Conservation (phyloP, 345 rosid genomes). For the Bruguiera sexangula region DNA sequence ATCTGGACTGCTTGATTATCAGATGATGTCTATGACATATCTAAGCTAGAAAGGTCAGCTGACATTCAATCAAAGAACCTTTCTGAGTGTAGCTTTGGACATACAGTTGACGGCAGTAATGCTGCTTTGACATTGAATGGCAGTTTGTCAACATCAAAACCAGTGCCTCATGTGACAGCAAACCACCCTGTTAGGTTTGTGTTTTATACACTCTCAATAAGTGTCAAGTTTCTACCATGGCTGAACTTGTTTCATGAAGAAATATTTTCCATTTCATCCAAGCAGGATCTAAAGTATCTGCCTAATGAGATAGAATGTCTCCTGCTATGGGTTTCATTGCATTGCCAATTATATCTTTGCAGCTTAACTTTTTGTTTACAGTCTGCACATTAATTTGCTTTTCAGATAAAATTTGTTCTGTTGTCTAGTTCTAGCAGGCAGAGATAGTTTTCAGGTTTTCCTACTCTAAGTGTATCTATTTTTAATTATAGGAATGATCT, state of each 20-base stretch:
- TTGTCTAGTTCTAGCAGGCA: background rate
- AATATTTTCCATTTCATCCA: too few relatives aligned
- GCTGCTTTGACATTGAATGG: constrained; percentile 34
- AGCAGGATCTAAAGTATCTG: too few relatives aligned
- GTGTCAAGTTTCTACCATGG: constrained; percentile 3
- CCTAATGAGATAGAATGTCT: too few relatives aligned
- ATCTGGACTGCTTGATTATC: constrained; percentile 31
- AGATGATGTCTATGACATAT: constrained; percentile 37
- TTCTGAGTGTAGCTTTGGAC: constrained; percentile 25
- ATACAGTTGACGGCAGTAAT: constrained; percentile 22
- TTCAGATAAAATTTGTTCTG: background rate
- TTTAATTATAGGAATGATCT: constrained; percentile 37
- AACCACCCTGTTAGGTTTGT: constrained; percentile 46
- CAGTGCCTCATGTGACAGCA: constrained; percentile 26
- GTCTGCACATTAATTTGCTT: too few relatives aligned
- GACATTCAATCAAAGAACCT: constrained; percentile 20
- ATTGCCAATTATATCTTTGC: too few relatives aligned
- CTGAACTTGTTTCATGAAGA: constrained; percentile 5
- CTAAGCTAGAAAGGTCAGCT: constrained; percentile 17
- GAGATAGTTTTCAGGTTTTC: background rate
- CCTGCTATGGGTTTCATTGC: too few relatives aligned
- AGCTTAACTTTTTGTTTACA: too few relatives aligned
- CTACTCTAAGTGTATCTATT: constrained; percentile 6
- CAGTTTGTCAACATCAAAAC: constrained; percentile 29
- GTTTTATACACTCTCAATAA: constrained; percentile 6